Percentiles rank a stretch among this genome's conserved stretches.
phyloP scores from a whole-genome alignment of 768 basidiomycete species.

The Boletus tylopilopsis region DNA sequence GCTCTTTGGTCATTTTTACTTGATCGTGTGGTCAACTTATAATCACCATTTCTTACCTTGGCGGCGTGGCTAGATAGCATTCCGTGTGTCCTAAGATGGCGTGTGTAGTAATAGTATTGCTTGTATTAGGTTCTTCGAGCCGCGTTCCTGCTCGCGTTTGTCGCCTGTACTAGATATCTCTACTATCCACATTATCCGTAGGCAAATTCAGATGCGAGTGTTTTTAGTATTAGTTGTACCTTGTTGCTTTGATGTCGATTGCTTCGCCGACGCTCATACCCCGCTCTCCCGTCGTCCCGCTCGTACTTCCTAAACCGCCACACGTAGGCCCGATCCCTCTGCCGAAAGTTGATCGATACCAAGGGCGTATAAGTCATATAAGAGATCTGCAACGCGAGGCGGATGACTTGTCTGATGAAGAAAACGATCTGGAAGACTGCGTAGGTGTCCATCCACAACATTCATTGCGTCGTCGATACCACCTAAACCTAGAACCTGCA shows the following conservation, averaged over 20 bases:
- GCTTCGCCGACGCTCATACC: constrained; percentile 74
- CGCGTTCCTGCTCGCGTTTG: too few relatives aligned
- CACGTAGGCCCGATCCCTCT: constrained; percentile 64
- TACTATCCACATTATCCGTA: too few relatives aligned
- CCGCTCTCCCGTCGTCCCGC: constrained; percentile 57
- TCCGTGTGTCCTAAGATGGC: too few relatives aligned
- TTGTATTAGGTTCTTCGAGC: too few relatives aligned
- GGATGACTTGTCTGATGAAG: constrained; percentile 83
- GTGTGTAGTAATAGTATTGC: too few relatives aligned
- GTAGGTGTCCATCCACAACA: constrained; percentile 37
- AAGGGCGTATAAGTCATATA: constrained; percentile 55
- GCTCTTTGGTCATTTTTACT: constrained; percentile 87
- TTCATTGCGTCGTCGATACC: neutral
- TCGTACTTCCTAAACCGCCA: constrained; percentile 61
- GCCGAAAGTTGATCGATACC: constrained; percentile 42
- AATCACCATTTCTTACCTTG: neutral
- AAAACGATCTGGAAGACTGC: constrained; percentile 73
- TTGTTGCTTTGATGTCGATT: constrained; percentile 38
- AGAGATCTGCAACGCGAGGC: constrained; percentile 74
- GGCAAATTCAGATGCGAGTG: too few relatives aligned
- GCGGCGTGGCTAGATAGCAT: too few relatives aligned
- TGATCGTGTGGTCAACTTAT: constrained; percentile 16
- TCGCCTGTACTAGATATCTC: too few relatives aligned
- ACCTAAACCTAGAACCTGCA: constrained; percentile 43
- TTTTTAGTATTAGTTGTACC: too few relatives aligned